phyloP scores from a whole-genome alignment of 169 alveolate genomes.

The Plasmodium yoelii region DNA sequence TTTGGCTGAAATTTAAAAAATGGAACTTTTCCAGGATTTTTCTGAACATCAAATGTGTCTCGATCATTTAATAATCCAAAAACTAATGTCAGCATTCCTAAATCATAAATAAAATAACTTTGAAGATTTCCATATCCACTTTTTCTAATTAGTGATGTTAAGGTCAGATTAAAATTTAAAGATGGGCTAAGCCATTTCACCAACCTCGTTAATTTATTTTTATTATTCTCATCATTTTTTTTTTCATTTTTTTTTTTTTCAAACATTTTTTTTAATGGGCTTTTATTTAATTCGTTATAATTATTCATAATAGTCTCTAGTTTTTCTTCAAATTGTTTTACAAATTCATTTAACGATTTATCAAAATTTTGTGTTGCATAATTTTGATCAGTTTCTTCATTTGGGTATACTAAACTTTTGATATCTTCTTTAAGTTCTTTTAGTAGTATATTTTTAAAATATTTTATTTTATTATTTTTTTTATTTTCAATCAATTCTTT shows the following conservation, averaged over 20 bases:
- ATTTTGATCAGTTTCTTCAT: not conserved
- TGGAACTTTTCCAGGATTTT: constrained; percentile 79
- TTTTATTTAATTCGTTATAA: constrained; percentile 36
- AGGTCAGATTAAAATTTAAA: constrained; percentile 53
- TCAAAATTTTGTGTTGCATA: not conserved
- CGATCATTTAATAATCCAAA: constrained; percentile 81
- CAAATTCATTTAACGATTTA: constrained; percentile 16
- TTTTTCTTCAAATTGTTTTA: constrained; percentile 32
- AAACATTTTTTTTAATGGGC: constrained; percentile 57
- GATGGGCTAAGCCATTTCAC: constrained; percentile 39
- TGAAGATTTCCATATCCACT: constrained; percentile 83
- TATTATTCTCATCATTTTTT: constrained; percentile 8
- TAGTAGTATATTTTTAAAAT: constrained; percentile 20
- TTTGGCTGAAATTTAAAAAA: constrained; percentile 82
- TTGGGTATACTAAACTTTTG: not conserved
- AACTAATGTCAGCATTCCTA: constrained; percentile 78
- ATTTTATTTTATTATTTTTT: not conserved
- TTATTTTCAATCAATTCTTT: constrained; percentile 13
- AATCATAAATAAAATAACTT: constrained; percentile 79
- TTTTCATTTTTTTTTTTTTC: constrained; percentile 31
- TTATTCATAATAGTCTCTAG: constrained; percentile 20
- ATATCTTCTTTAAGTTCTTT: constrained; percentile 12
- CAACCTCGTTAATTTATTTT: not conserved
- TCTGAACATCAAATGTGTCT: constrained; percentile 79
- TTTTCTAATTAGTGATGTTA: constrained; percentile 79